These are phyloP conservation scores for Noccaea caerulescens DNA, from an alignment of 345 rosid species.

Conservation along the genomic window DNA sequence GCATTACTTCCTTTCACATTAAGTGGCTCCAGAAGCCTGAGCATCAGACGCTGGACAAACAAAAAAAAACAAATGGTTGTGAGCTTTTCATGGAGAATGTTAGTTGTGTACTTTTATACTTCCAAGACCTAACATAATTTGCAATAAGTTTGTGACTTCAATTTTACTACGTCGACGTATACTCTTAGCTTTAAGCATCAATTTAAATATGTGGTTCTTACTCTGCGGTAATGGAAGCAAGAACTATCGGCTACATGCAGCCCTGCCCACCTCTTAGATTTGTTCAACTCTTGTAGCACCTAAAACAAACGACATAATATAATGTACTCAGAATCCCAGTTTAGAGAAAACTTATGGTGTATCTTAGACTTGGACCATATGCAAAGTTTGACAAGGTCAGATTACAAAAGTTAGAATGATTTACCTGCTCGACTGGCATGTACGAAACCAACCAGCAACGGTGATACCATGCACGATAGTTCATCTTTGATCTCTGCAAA, in stretches of 20 bases:
- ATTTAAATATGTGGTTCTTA: slow-evolving; percentile 42
- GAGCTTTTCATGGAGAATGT: slow-evolving; percentile 24
- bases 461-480: slow-evolving; percentile 97
- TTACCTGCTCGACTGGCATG: slow-evolving; percentile 77
- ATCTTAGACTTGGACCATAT: not conserved
- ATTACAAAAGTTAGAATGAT: not conserved
- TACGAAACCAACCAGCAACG: slow-evolving; percentile 94
- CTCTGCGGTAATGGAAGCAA: slow-evolving; percentile 87
- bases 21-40: slow-evolving; percentile 44
- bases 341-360: slow-evolving; percentile 9
- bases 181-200: slow-evolving; percentile 5
- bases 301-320: slow-evolving; percentile 40
- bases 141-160: not conserved
- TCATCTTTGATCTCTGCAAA: slow-evolving; percentile 89
- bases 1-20: slow-evolving; percentile 25
- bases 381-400: too few species aligned
- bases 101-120: slow-evolving; percentile 5
- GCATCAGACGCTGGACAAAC: slow-evolving; percentile 64
- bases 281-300: slow-evolving; percentile 75
- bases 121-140: slow-evolving; percentile 10
- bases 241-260: slow-evolving; percentile 88
- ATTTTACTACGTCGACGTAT: slow-evolving; percentile 13
- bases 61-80: not conserved
- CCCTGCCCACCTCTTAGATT: slow-evolving; percentile 75
- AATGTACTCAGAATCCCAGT: not conserved